Conservation (phyloP, 2,329 filamentous ascomycete genomes). For the Arthroderma uncinatum region DNA sequence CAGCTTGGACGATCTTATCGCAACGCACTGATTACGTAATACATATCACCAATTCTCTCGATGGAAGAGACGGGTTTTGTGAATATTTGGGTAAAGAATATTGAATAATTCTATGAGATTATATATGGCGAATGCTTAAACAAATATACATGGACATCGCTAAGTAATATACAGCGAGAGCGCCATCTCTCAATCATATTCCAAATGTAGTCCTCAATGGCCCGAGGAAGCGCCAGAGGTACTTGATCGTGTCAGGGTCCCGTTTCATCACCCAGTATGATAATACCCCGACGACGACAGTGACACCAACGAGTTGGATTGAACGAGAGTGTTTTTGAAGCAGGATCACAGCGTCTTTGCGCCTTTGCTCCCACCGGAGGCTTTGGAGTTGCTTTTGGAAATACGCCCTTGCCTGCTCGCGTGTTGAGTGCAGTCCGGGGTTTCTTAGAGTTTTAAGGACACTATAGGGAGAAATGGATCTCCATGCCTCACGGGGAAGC, state of each 20-base stretch:
- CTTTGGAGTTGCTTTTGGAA: conserved; percentile 64
- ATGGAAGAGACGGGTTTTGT: not conserved
- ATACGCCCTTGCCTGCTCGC: conserved; percentile 54
- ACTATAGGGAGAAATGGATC: conserved; percentile 59
- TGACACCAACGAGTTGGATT: conserved; percentile 49
- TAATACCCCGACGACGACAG: conserved; percentile 55
- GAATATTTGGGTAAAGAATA: not conserved
- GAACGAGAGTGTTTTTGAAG: conserved; percentile 57
- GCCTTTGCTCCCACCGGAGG: conserved; percentile 54
- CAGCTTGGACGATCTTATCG: not conserved
- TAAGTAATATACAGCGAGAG: not conserved
- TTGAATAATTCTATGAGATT: not conserved
- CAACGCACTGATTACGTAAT: not conserved
- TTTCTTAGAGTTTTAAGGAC: conserved; percentile 71
- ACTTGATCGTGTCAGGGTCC: conserved; percentile 23
- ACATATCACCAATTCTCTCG: not conserved
- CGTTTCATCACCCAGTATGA: conserved; percentile 55
- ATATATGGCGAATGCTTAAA: not conserved
- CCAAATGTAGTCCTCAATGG: not conserved
- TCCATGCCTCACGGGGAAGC: conserved; percentile 56
- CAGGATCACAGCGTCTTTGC: conserved; percentile 40
- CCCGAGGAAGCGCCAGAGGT: not conserved
- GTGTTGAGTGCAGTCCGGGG: conserved; percentile 44
- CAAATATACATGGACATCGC: not conserved
- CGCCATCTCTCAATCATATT: not conserved